phyloP scores from a whole-genome alignment of 768 basidiomycete genomes.

The Sistotremastrum niveocremeum region DNA sequence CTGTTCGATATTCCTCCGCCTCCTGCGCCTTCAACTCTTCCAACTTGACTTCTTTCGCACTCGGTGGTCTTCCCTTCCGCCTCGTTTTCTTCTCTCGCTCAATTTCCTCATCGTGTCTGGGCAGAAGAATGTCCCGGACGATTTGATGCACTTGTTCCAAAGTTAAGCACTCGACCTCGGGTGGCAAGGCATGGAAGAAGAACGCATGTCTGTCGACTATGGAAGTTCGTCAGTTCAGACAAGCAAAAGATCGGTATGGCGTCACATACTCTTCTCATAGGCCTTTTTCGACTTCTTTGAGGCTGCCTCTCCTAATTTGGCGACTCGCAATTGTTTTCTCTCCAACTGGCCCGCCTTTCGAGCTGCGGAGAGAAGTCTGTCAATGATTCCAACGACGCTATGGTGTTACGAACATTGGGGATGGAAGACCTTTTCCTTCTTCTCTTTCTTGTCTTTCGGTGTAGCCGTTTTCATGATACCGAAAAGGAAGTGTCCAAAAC shows the following conservation, averaged over 20 bases:
- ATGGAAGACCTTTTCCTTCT: constrained; percentile 73
- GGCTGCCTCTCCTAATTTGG: constrained; percentile 44
- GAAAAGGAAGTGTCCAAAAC: too few relatives aligned
- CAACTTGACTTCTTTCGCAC: constrained; percentile 46
- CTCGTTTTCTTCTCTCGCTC: constrained; percentile 45
- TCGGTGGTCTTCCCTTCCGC: constrained; percentile 67
- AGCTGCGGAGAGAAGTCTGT: constrained; percentile 12
- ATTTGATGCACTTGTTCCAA: constrained; percentile 55
- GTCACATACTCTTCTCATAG: not conserved
- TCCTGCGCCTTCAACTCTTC: constrained; percentile 63
- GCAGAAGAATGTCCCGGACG: constrained; percentile 56
- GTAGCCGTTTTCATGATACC: not conserved
- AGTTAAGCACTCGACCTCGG: constrained; percentile 37
- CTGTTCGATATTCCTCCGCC: constrained; percentile 61
- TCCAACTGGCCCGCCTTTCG: constrained; percentile 69
- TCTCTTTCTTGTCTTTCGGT: constrained; percentile 20
- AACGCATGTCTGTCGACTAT: constrained; percentile 62
- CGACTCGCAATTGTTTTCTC: constrained; percentile 53
- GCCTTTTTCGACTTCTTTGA: constrained; percentile 43
- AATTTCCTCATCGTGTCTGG: constrained; percentile 54
- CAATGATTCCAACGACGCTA: too few relatives aligned
- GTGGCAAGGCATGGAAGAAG: constrained; percentile 60
- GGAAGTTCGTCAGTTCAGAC: not conserved
- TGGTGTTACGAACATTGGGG: constrained; percentile 32
- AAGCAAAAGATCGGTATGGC: constrained; percentile 2